Evolutionary conservation across 2,329 filamentous ascomycete genomes (phyloP).

Genomic region (Ascochyta lentis): DNA sequence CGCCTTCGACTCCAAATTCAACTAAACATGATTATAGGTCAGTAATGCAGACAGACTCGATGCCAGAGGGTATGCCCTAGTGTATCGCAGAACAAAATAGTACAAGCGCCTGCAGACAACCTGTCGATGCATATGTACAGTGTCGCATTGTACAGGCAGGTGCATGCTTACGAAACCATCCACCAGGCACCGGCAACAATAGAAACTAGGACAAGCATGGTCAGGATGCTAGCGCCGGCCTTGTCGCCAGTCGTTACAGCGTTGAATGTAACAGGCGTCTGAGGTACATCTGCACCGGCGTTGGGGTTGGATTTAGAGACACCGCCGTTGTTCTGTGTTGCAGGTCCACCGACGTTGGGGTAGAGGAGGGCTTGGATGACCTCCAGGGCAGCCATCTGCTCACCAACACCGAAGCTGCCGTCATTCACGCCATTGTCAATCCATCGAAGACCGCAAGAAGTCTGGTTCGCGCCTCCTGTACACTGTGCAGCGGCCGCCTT

Average conservation of each 20-base stretch:
- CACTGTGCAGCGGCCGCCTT: constrained; percentile 63
- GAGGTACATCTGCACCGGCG: constrained; percentile 45
- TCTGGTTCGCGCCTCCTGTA: constrained; percentile 55
- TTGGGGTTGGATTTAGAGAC: constrained; percentile 56
- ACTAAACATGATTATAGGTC: constrained; percentile 10
- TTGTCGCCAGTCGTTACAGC: constrained; percentile 66
- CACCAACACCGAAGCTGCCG: constrained; percentile 60
- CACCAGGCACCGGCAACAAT: constrained; percentile 64
- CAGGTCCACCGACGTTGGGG: constrained; percentile 37
- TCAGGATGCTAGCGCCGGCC: constrained; percentile 72
- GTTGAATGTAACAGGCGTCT: constrained; percentile 37
- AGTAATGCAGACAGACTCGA: not conserved
- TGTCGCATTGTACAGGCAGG: not conserved
- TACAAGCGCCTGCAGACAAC: not conserved
- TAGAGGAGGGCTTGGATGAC: constrained; percentile 58
- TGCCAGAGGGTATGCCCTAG: not conserved
- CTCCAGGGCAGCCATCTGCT: constrained; percentile 66
- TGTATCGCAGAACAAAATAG: constrained; percentile 7
- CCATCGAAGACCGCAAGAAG: constrained; percentile 57
- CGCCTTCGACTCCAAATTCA: constrained; percentile 14
- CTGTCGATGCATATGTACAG: not conserved
- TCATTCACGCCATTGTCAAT: constrained; percentile 52
- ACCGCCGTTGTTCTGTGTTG: constrained; percentile 61
- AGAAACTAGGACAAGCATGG: constrained; percentile 62
- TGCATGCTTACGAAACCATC: constrained; percentile 52